A percentile compares a stretch with the other conserved stretches of the same genome.
phyloP scores from a whole-genome alignment of 768 basidiomycete species.

The Pilatotrama ljubarskyi region DNA sequence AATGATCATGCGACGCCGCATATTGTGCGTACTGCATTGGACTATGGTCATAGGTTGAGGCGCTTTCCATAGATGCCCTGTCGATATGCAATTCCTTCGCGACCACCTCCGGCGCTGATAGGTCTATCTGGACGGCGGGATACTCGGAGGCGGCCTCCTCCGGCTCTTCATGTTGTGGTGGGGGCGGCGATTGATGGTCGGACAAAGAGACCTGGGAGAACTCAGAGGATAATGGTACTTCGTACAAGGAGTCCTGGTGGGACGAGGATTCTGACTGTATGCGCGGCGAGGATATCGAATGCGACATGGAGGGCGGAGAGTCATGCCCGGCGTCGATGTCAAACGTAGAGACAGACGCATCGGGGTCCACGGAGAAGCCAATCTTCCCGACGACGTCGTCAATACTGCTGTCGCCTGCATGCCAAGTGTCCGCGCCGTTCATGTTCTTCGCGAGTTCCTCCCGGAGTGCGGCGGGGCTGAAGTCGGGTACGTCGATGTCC shows the following conservation, averaged over 20 bases:
- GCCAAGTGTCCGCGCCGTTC: slow-evolving; percentile 35
- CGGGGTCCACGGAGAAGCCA: slow-evolving; percentile 36
- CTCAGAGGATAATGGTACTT: slow-evolving; percentile 25
- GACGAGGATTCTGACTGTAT: slow-evolving; percentile 22
- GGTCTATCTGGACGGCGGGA: slow-evolving; percentile 24
- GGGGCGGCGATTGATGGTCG: slow-evolving; percentile 18
- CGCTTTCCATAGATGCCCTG: background rate
- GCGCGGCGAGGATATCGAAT: slow-evolving; percentile 25
- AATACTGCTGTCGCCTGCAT: slow-evolving; percentile 29
- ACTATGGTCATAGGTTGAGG: background rate
- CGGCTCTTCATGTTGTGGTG: slow-evolving; percentile 9
- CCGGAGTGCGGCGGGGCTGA: slow-evolving; percentile 62
- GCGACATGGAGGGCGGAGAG: slow-evolving; percentile 20
- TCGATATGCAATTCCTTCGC: slow-evolving; percentile 12
- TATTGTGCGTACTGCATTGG: slow-evolving; percentile 8
- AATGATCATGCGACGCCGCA: slow-evolving; percentile 13
- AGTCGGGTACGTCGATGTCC: slow-evolving; percentile 49
- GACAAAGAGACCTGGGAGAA: slow-evolving; percentile 23
- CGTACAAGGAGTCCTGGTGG: slow-evolving; percentile 26
- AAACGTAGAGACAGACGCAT: slow-evolving; percentile 60
- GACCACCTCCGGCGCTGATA: slow-evolving; percentile 8
- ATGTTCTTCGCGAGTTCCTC: slow-evolving; percentile 57
- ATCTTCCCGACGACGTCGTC: slow-evolving; percentile 35
- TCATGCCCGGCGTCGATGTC: slow-evolving; percentile 46
- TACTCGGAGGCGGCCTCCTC: slow-evolving; percentile 18